Evolutionary conservation across 179 eudicot species (phyloP), one percentile per base, ranked within the genome.

Genomic region (Camellia oleifera): DNA sequence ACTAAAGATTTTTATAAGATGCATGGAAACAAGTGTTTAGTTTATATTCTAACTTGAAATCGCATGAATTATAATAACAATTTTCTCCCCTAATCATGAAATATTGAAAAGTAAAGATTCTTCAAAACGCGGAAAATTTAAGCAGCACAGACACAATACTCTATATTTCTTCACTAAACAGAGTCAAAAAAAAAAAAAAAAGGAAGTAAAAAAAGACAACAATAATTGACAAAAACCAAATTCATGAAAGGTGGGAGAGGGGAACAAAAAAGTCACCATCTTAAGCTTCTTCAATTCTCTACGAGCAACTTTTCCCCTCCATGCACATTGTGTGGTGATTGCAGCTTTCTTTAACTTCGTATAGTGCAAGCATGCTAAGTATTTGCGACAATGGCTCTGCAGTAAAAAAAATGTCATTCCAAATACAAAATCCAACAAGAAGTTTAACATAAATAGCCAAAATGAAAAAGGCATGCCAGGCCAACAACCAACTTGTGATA

Each of bases 281-380:
- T 95, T 95, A 65, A 94, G 94, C 64, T 86, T 86, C 74, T 91
- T 90, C 81, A 95, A 82, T 82, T 95, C 99, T 72, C 76, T 88
- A 72, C 96, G 92, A 69, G 98, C 99, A 85, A 91, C 93, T 89
- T 79, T 93, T 75, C 87, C 95, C 88, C 99, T 94, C 98, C 98
- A 95, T 71, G 96, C 97, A 94, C 95, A 94, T 79, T 95, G 99
- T 65, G 95, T 94, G 80, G 88, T 83, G 78, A 95, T 79, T 69
- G 90, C 90, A 78, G 98, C 99, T 82, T 95, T 94, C 89, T 90
- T 92, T 78, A 92, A 76, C 79, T 86, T 89, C 82, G 23, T 76
- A 80, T 88, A 95, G 72, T 79, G 87, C 78, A 76, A 74, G 80
- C 81, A 90, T 67, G 93, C 94, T 65, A 95, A 83, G 88, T 90